A percentile compares a stretch with the other conserved stretches of the same genome.
Evolutionary conservation across 495 filamentous ascomycete species (phyloP).

Genomic region (Polyplosphaeria fusca): DNA sequence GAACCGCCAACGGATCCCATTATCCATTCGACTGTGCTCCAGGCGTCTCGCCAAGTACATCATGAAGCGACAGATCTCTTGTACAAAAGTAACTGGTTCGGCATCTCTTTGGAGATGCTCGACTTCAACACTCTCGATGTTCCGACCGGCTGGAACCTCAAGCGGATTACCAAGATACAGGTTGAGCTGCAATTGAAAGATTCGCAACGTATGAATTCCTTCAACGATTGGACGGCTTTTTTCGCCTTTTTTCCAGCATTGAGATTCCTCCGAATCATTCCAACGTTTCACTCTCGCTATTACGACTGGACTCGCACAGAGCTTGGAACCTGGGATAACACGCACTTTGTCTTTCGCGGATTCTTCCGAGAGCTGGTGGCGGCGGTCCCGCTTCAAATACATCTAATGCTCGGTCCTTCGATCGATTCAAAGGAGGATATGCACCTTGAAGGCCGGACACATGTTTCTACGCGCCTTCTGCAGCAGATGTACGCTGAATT

Average conservation of each 20-base stretch:
- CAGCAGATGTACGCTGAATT: conserved; percentile 17
- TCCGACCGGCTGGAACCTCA: conserved; percentile 17
- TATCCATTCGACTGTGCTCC: conserved; percentile 17
- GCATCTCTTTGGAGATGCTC: conserved; percentile 19
- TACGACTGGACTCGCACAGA: conserved; percentile 25
- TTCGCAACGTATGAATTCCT: conserved; percentile 23
- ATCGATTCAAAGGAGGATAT: conserved; percentile 8
- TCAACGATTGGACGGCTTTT: conserved; percentile 22
- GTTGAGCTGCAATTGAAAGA: conserved; percentile 30
- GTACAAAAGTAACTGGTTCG: conserved; percentile 27
- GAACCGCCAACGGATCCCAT: conserved; percentile 14
- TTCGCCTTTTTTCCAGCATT: conserved; percentile 11
- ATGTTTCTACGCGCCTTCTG: conserved; percentile 1
- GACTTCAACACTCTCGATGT: conserved; percentile 2
- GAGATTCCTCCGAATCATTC: conserved; percentile 19
- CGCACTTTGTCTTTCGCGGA: conserved; percentile 21
- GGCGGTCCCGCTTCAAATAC: conserved; percentile 4
- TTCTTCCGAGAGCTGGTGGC: conserved; percentile 24
- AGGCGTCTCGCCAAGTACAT: conserved; percentile 17
- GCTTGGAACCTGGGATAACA: conserved; percentile 4
- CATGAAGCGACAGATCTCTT: conserved; percentile 17
- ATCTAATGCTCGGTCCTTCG: conserved; percentile 12
- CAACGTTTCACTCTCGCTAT: conserved; percentile 22
- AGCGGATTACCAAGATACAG: conserved; percentile 23
- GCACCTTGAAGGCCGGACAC: conserved; percentile 8